These are phyloP conservation scores for Meira nashicola DNA, from an alignment of 1,284 basidiomycete species.

Conservation along the genomic window DNA sequence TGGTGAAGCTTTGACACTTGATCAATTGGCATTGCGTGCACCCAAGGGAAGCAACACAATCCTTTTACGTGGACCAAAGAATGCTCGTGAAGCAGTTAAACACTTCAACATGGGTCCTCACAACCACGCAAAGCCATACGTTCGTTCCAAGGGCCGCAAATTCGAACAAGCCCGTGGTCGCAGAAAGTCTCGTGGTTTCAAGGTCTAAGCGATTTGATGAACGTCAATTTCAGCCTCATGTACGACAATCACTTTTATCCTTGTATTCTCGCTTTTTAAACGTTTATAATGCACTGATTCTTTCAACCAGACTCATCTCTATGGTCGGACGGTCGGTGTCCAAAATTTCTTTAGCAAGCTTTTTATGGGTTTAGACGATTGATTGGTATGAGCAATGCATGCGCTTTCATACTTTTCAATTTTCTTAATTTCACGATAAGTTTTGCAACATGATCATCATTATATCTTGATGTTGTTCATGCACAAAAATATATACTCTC, in stretches of 20 bases:
- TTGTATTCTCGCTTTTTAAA: background rate
- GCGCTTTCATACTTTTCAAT: too few species aligned
- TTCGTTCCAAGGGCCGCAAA: conserved; percentile 91
- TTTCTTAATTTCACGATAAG: too few species aligned
- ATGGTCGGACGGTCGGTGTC: too few species aligned
- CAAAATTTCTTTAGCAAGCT: too few species aligned
- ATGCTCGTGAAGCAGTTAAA: conserved; percentile 85
- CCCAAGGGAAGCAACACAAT: conserved; percentile 95
- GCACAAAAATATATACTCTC: too few species aligned
- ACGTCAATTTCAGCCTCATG: too few species aligned
- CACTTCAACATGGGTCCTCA: conserved; percentile 68
- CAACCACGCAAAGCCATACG: conserved; percentile 83
- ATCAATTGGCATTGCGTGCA: conserved; percentile 89
- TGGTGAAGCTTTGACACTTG: conserved; percentile 89
- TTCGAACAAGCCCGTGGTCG: conserved; percentile 60
- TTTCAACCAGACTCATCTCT: background rate
- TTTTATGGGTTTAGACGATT: too few species aligned
- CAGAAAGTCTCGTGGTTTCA: conserved; percentile 55
- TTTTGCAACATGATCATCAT: too few species aligned
- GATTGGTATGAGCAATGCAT: too few species aligned
- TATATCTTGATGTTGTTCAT: too few species aligned
- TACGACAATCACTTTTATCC: too few species aligned
- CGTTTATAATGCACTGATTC: background rate
- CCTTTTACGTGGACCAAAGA: conserved; percentile 84
- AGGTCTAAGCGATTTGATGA: conserved; percentile 34